These are phyloP conservation scores for Scheffersomyces parashehatae DNA, from an alignment of 1,139 yeast species.

Conservation along the genomic window DNA sequence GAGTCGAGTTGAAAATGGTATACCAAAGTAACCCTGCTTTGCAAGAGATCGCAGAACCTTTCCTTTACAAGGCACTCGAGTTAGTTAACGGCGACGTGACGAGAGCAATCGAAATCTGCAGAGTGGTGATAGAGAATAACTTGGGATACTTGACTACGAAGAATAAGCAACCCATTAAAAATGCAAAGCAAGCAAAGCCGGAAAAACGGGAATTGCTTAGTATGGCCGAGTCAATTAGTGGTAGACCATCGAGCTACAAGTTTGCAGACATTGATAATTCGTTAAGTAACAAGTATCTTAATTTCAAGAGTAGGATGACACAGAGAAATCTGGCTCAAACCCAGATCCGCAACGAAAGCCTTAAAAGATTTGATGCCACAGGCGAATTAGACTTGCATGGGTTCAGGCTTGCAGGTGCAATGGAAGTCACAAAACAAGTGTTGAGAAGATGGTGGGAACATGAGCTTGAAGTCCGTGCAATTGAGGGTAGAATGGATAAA, in stretches of 20 bases:
- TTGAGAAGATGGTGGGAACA: slow-evolving; percentile 55
- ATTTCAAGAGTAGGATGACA: slow-evolving; percentile 6
- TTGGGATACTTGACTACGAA: slow-evolving; percentile 15
- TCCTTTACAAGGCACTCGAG: slow-evolving; percentile 35
- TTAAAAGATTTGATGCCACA: slow-evolving; percentile 3
- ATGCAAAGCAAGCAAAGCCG: not conserved
- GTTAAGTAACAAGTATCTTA: slow-evolving; percentile 11
- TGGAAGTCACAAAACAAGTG: slow-evolving; percentile 29
- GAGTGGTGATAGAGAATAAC: slow-evolving; percentile 23
- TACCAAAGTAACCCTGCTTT: slow-evolving; percentile 20
- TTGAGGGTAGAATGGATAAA: slow-evolving; percentile 34
- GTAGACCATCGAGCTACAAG: not conserved
- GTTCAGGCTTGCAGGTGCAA: slow-evolving; percentile 44
- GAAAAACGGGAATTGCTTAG: too few species aligned
- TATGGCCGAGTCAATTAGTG: not conserved
- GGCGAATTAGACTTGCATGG: slow-evolving; percentile 55
- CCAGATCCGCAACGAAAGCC: not conserved
- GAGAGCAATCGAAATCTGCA: slow-evolving; percentile 29
- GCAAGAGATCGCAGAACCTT: slow-evolving; percentile 15
- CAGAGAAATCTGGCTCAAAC: not conserved
- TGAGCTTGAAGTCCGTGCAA: slow-evolving; percentile 43
- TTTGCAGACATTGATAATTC: not conserved
- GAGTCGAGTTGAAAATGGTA: slow-evolving; percentile 22
- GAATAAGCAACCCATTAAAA: not conserved
- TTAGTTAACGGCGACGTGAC: slow-evolving; percentile 42